phyloP scores from a whole-genome alignment of 768 basidiomycete species.

The Lactarius quietus region DNA sequence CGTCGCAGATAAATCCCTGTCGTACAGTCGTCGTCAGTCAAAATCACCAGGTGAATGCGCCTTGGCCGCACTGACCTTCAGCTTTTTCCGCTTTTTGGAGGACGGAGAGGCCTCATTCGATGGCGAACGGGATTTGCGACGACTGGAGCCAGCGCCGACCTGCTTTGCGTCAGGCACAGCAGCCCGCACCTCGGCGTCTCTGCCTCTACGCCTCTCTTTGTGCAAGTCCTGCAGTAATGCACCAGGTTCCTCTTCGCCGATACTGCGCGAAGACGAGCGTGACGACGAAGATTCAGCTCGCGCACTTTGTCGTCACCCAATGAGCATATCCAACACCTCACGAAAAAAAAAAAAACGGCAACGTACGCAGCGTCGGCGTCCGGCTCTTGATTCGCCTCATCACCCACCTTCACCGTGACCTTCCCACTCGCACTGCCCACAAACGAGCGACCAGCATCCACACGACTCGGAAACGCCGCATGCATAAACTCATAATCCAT shows the following conservation, averaged over 20 bases:
- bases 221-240: too few relatives aligned
- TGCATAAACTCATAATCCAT: slow-evolving; percentile 26
- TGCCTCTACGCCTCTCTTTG: neutral
- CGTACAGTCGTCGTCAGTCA: neutral
- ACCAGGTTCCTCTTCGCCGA: neutral
- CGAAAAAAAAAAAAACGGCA: neutral
- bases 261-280: neutral
- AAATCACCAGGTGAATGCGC: neutral
- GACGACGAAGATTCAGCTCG: slow-evolving; percentile 9
- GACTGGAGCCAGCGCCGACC: neutral
- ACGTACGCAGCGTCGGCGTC: slow-evolving; percentile 5
- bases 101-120: neutral
- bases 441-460: slow-evolving; percentile 21
- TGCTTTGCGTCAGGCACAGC: neutral
- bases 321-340: neutral
- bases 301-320: neutral
- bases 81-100: slow-evolving; percentile 1
- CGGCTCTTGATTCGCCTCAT: neutral
- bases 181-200: neutral
- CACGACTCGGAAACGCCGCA: slow-evolving; percentile 21
- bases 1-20: slow-evolving; percentile 69
- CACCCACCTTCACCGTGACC: too few relatives aligned
- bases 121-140: neutral
- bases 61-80: slow-evolving; percentile 1
- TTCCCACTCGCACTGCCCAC: neutral